Evolutionary conservation across 176 grass and related monocot genomes (phyloP).

Genomic region (Stipa capillata): DNA sequence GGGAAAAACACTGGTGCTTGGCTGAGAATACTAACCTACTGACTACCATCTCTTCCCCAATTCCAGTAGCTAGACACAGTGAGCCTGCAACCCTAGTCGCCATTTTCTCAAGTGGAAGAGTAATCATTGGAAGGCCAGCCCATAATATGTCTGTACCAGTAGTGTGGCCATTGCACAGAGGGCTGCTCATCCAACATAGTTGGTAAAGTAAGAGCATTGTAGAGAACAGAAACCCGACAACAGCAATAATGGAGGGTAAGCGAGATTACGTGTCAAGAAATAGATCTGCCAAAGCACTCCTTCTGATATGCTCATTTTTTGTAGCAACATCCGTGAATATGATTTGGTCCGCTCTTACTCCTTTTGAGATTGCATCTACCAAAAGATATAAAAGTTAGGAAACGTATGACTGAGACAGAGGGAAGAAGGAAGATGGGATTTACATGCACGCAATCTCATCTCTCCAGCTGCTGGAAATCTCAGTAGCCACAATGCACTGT

Average conservation of each 20-base stretch:
- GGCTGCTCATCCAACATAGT: slow-evolving; percentile 24
- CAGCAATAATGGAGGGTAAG: neutral
- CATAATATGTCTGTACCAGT: slow-evolving; percentile 81
- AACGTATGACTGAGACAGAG: neutral
- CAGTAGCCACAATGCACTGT: slow-evolving; percentile 74
- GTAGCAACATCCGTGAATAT: slow-evolving; percentile 80
- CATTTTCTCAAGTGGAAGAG: slow-evolving; percentile 87
- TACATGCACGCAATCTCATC: slow-evolving; percentile 6
- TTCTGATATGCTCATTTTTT: slow-evolving; percentile 81
- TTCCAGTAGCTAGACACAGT: slow-evolving; percentile 56
- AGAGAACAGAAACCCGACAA: neutral
- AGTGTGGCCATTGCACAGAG: slow-evolving; percentile 80
- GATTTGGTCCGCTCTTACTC: slow-evolving; percentile 45
- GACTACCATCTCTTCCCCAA: slow-evolving; percentile 83
- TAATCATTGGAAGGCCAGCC: slow-evolving; percentile 82
- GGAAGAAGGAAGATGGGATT: neutral
- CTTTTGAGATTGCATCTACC: neutral
- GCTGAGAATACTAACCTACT: neutral
- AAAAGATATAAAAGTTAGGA: neutral
- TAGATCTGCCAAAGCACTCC: slow-evolving; percentile 75
- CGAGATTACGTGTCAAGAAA: slow-evolving; percentile 67
- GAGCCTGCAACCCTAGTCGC: slow-evolving; percentile 90
- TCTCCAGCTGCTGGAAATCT: slow-evolving; percentile 79
- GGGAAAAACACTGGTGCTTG: neutral
- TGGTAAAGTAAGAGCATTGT: neutral